A percentile compares a stretch with the other conserved stretches of the same genome.
Conservation (phyloP, 305 asterid species). For the Solanum hybrid region DNA sequence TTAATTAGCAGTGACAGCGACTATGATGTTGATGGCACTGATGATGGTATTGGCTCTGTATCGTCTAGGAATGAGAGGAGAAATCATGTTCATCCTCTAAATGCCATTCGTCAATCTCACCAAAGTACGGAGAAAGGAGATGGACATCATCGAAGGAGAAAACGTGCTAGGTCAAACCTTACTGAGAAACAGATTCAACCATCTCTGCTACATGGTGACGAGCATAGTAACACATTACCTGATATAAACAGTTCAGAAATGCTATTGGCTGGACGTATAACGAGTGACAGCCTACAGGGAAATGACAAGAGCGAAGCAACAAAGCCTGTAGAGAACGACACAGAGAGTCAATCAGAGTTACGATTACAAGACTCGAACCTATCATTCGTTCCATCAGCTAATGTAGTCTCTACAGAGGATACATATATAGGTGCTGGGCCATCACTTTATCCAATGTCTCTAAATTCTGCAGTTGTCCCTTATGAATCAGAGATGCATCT, state of each 20-base stretch:
- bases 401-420: slow-evolving; percentile 9
- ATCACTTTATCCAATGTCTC: slow-evolving; percentile 18
- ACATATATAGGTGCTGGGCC: slow-evolving; percentile 12
- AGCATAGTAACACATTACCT: slow-evolving; percentile 19
- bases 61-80: slow-evolving; percentile 48
- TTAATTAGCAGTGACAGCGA: slow-evolving; percentile 55
- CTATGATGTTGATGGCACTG: slow-evolving; percentile 57
- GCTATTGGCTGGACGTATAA: slow-evolving; percentile 14
- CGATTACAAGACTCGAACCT: slow-evolving; percentile 21
- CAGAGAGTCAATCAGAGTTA: slow-evolving; percentile 15
- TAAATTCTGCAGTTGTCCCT: slow-evolving; percentile 16
- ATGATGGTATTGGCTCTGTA: slow-evolving; percentile 44
- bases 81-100: slow-evolving; percentile 20
- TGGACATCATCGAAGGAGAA: slow-evolving; percentile 25
- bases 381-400: slow-evolving; percentile 24
- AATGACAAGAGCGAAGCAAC: slow-evolving; percentile 11
- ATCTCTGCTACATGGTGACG: slow-evolving; percentile 23
- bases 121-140: slow-evolving; percentile 24
- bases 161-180: slow-evolving; percentile 22
- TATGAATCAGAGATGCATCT: slow-evolving; percentile 20
- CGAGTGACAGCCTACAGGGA: slow-evolving; percentile 17
- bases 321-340: slow-evolving; percentile 17
- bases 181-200: slow-evolving; percentile 17
- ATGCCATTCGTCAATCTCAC: slow-evolving; percentile 15
- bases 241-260: slow-evolving; percentile 20